Evolutionary conservation across 169 alveolate species (phyloP).

Genomic region (Perkinsus marinus): DNA sequence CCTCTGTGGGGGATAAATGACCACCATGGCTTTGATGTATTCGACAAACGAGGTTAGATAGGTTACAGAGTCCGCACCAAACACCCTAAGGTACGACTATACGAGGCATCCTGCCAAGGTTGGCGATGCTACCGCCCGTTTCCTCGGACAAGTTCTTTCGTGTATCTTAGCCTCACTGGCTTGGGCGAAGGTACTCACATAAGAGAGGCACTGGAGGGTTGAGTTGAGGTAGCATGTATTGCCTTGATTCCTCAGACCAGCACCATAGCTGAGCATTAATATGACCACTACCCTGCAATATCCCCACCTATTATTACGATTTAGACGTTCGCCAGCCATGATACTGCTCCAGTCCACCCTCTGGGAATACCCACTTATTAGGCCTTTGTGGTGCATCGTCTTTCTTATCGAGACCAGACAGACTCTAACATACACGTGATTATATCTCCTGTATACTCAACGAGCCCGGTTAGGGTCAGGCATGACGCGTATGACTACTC

Average conservation of each 20-base stretch:
- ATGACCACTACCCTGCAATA: background rate
- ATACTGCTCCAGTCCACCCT: background rate
- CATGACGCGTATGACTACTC: too few species aligned
- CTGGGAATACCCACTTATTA: background rate
- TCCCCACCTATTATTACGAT: background rate
- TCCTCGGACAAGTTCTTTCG: background rate
- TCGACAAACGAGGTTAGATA: background rate
- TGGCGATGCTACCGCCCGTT: background rate
- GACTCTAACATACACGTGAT: background rate
- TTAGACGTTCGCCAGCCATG: background rate
- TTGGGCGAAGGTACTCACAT: background rate
- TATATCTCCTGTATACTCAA: too few species aligned
- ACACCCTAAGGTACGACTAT: background rate
- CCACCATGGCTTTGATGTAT: background rate
- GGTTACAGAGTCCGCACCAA: background rate
- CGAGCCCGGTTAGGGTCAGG: too few species aligned
- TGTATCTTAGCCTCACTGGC: background rate
- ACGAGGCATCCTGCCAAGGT: background rate
- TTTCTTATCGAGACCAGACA: background rate
- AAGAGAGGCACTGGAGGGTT: background rate
- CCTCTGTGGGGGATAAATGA: background rate
- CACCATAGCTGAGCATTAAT: background rate
- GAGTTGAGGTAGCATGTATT: background rate
- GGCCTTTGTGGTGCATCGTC: background rate
- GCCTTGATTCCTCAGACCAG: background rate